Percentiles rank a stretch among this genome's conserved stretches.
These are phyloP conservation scores for Wickerhamia fluorescens DNA, from an alignment of 805 yeast genomes.

Conservation along the genomic window DNA sequence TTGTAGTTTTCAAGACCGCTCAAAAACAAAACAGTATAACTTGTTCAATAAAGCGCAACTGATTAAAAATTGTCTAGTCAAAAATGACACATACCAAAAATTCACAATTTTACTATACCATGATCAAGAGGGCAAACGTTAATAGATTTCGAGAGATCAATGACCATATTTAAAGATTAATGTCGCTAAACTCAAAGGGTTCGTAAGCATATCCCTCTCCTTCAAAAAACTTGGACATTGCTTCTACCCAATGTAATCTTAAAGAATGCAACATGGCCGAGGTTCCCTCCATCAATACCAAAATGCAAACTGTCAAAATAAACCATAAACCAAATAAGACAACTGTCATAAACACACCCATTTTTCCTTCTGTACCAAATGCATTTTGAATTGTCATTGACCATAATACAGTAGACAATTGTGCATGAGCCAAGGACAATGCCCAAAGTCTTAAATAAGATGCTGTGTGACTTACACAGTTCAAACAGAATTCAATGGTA, in stretches of 20 bases:
- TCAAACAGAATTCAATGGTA: conserved; percentile 94
- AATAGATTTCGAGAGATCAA: too few species aligned
- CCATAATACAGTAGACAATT: conserved; percentile 93
- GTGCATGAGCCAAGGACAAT: conserved; percentile 92
- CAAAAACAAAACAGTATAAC: too few species aligned
- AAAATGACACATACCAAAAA: too few species aligned
- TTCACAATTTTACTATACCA: too few species aligned
- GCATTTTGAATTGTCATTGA: conserved; percentile 84
- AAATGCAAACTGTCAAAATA: conserved; percentile 77
- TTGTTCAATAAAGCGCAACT: too few species aligned
- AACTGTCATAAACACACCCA: conserved; percentile 71
- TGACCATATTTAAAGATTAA: too few species aligned
- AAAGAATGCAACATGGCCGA: conserved; percentile 98
- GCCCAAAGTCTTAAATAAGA: conserved; percentile 97
- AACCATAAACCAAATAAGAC: conserved; percentile 93
- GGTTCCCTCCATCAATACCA: conserved; percentile 97
- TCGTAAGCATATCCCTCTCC: conserved; percentile 92
- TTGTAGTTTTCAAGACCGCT: too few species aligned
- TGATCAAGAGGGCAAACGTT: too few species aligned
- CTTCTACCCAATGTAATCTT: conserved; percentile 98
- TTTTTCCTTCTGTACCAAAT: conserved; percentile 55
- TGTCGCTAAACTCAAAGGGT: conserved; percentile 79
- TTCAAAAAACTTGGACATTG: conserved; percentile 95
- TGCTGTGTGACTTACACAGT: conserved; percentile 98
- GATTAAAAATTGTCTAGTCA: too few species aligned